A percentile compares a stretch with the other conserved stretches of the same genome.
Conservation (phyloP, 768 basidiomycete genomes). For the Cubamyces sp. region DNA sequence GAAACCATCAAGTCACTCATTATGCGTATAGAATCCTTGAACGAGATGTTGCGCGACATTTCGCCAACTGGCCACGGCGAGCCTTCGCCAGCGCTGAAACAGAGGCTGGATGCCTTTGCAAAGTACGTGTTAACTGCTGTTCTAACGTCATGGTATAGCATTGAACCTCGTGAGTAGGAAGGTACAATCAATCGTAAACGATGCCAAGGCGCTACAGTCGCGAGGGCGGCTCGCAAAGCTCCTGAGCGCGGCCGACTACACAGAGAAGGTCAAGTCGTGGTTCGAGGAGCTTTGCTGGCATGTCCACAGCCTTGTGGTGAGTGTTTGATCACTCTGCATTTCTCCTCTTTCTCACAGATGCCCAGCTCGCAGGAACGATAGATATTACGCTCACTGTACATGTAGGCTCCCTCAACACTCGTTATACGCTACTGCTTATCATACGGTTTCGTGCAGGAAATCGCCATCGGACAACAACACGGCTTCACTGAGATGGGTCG, state of each 20-base stretch:
- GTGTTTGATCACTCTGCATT: neutral
- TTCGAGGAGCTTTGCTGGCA: neutral
- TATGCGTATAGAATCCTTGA: no score
- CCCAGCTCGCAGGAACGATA: neutral
- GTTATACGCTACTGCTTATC: neutral
- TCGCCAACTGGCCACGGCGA: no score
- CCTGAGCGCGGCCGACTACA: neutral
- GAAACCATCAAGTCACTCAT: no score
- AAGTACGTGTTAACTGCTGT: neutral
- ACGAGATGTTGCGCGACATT: no score
- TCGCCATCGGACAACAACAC: neutral
- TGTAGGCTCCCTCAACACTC: neutral
- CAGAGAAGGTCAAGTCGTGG: neutral
- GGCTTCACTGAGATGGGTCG: neutral
- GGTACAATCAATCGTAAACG: neutral
- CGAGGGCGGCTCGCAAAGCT: neutral
- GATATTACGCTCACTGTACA: neutral
- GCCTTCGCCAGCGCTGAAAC: neutral
- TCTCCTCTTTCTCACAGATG: neutral
- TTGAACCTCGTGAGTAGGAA: neutral
- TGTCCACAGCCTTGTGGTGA: neutral
- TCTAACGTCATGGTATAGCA: neutral
- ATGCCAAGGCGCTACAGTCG: neutral
- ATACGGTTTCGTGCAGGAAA: neutral
- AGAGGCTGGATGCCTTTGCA: neutral